Conservation (phyloP, 371 early-diverging fungal genomes). For the Polyrhizophydium stewartii region DNA sequence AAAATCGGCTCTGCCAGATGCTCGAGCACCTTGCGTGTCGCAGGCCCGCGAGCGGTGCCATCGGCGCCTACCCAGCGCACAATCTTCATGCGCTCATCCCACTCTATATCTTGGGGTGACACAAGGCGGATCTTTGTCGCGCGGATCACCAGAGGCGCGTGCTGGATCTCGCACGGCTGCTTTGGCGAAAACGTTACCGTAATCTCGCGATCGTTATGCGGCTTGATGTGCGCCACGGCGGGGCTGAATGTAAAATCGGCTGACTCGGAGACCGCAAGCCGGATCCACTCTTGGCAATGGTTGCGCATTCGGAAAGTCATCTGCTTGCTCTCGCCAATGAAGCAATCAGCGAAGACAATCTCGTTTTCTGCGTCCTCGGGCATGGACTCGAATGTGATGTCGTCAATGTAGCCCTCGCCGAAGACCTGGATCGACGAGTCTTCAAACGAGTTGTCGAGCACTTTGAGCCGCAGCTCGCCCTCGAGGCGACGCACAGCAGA, state of each 20-base stretch:
- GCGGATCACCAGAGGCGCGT: slow-evolving; percentile 18
- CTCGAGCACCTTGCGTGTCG: slow-evolving; percentile 29
- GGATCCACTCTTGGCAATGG: slow-evolving; percentile 33
- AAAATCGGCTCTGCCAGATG: slow-evolving; percentile 33
- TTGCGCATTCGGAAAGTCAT: slow-evolving; percentile 29
- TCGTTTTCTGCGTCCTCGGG: slow-evolving; percentile 36
- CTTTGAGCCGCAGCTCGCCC: slow-evolving; percentile 36
- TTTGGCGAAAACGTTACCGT: slow-evolving; percentile 33
- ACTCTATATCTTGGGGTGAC: slow-evolving; percentile 25
- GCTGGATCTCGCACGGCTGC: slow-evolving; percentile 23
- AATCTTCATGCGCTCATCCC: slow-evolving; percentile 40
- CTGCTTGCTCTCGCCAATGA: slow-evolving; percentile 30
- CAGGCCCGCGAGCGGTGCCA: slow-evolving; percentile 4
- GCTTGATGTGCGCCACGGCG: slow-evolving; percentile 29
- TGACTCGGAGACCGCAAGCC: slow-evolving; percentile 24
- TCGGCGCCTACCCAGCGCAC: slow-evolving; percentile 33
- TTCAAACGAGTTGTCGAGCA: slow-evolving; percentile 52
- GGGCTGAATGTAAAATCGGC: slow-evolving; percentile 37
- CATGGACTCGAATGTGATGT: slow-evolving; percentile 39
- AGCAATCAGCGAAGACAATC: slow-evolving; percentile 41
- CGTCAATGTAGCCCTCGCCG: slow-evolving; percentile 50
- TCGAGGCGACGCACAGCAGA: slow-evolving; percentile 31
- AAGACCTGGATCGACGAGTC: slow-evolving; percentile 35
- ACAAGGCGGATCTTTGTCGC: slow-evolving; percentile 31
- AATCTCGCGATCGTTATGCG: slow-evolving; percentile 30